Evolutionary conservation across 441 rosid species (phyloP), one percentile per base, ranked within the genome.

Genomic region (Hura crepitans): DNA sequence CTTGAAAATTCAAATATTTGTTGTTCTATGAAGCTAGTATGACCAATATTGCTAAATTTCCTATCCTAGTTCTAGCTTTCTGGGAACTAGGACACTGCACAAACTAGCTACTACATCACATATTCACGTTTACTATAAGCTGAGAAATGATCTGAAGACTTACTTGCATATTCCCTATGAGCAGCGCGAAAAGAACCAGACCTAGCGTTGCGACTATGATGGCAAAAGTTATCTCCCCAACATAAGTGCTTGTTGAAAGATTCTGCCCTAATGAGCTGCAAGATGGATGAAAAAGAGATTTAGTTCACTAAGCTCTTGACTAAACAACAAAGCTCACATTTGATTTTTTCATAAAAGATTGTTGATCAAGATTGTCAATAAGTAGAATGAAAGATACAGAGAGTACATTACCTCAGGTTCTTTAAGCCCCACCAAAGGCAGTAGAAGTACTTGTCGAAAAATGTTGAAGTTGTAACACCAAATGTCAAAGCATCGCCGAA

Each of bases 341-440:
- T 37, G 8, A 37, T 6, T 33, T 33, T 33, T 33, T 33, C 42
- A 37, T 37, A 5, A 4, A 37, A 37, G 42, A 37, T 37, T n/a
- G n/a, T 37, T 37, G 42, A 37, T 37, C 5, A 37, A 37, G 42
- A 37, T 37, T 37, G 42, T 37, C 1, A 37, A 37, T 37, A 37
- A 37, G 42, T 5, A 37, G 42, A 37, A 6, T 37, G 42, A 10
- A 10, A 37, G 42, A 37, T 37, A 22, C 25, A 68, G 28, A 56
- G 12, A 2, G 42, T 15, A 37, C 17, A 27, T 70, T 77, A 90
- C 97, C 97, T 93, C 64, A 93, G 87, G 77, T 91, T 93, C 83
- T 78, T 91, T 37, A 93, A 76, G 15, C 97, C 98, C 97, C 96
- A 93, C 97, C 98, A 93, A 46, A 93, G 93, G 75, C 95, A 91